Conservation (phyloP, 164 flowering plant genomes). For the Magnolia officinalis region DNA sequence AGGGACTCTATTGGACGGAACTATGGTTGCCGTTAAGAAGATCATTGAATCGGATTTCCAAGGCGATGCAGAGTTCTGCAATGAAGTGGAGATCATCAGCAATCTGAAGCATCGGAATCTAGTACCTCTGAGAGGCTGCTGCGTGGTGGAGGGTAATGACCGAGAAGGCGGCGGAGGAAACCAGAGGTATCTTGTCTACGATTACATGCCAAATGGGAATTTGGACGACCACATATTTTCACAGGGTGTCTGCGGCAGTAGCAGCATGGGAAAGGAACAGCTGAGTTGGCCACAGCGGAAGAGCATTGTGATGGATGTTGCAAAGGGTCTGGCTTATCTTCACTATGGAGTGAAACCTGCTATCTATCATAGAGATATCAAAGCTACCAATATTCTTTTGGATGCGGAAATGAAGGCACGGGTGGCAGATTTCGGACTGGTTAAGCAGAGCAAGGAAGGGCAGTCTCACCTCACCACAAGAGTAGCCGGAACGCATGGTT, state of each 20-base stretch:
- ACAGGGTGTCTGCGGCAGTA: neutral
- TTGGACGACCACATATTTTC: conserved; percentile 47
- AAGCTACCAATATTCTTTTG: conserved; percentile 74
- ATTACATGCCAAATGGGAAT: conserved; percentile 78
- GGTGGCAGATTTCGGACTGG: conserved; percentile 83
- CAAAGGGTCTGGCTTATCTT: conserved; percentile 73
- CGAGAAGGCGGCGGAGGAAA: conserved; percentile 20
- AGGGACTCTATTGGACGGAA: conserved; percentile 56
- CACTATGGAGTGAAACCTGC: conserved; percentile 85
- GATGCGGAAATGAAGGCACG: conserved; percentile 70
- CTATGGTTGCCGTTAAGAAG: conserved; percentile 56
- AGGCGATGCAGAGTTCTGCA: conserved; percentile 56
- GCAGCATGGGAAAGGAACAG: conserved; percentile 11
- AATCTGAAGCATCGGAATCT: conserved; percentile 68
- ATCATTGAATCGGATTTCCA: conserved; percentile 56
- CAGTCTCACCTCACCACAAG: conserved; percentile 84
- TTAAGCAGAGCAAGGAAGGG: conserved; percentile 65
- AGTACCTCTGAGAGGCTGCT: conserved; percentile 66
- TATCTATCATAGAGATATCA: conserved; percentile 72
- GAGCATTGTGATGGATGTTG: conserved; percentile 68
- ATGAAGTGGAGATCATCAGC: conserved; percentile 76
- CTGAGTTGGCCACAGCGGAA: conserved; percentile 73
- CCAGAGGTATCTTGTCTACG: conserved; percentile 59
- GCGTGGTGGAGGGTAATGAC: conserved; percentile 38
- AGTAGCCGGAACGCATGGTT: conserved; percentile 88